phyloP scores from a whole-genome alignment of 1,284 basidiomycete genomes.

The Microbotryum lychnidis-dioicae region DNA sequence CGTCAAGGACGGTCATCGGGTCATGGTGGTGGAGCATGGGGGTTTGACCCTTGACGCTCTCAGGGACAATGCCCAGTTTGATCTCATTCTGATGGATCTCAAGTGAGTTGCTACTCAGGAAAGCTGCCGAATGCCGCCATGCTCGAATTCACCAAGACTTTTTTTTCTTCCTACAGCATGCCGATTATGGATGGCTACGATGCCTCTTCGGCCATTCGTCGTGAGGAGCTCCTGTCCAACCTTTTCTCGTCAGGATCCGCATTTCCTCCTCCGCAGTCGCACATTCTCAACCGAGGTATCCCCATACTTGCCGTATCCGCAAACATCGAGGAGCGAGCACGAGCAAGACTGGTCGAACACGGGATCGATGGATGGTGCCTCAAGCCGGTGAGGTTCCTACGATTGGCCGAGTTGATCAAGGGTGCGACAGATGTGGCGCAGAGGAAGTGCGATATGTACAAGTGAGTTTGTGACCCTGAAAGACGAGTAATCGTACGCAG shows the following conservation, averaged over 20 bases:
- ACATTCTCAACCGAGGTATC: constrained; percentile 57
- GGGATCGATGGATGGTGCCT: constrained; percentile 35
- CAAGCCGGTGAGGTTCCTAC: constrained; percentile 36
- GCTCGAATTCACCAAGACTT: background rate
- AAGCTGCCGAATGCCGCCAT: background rate
- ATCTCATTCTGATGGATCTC: constrained; percentile 75
- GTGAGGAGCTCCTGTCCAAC: constrained; percentile 46
- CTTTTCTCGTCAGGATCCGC: constrained; percentile 5
- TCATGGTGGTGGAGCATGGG: constrained; percentile 63
- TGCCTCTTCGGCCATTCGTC: constrained; percentile 59
- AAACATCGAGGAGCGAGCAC: constrained; percentile 58
- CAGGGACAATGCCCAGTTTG: constrained; percentile 53
- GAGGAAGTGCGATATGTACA: constrained; percentile 9
- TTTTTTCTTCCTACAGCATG: constrained; percentile 50
- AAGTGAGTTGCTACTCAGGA: constrained; percentile 49
- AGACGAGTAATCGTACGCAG: too few relatives aligned
- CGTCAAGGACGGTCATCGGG: constrained; percentile 57
- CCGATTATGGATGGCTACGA: constrained; percentile 71
- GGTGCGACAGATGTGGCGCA: constrained; percentile 32
- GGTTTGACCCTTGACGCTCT: constrained; percentile 64
- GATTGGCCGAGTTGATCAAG: constrained; percentile 32
- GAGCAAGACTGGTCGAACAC: constrained; percentile 41
- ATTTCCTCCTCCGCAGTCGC: constrained; percentile 40
- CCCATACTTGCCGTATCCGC: constrained; percentile 80
- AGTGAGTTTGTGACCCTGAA: too few relatives aligned